Evolutionary conservation across 306 rosid species (phyloP).

Genomic region (Trifolium fragiferum): DNA sequence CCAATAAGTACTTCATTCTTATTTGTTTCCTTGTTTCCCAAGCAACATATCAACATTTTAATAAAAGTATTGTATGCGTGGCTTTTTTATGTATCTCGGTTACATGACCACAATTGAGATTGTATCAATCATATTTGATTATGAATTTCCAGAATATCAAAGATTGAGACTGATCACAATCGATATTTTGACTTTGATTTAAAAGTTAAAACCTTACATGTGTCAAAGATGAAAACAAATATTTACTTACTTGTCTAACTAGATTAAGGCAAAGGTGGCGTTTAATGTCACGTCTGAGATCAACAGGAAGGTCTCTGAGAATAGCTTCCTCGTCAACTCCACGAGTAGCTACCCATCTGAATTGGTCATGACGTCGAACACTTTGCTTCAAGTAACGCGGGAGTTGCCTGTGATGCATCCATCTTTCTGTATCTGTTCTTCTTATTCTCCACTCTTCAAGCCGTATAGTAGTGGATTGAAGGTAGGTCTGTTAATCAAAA

Average conservation of each 20-base stretch:
- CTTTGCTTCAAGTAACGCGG: conserved; percentile 51
- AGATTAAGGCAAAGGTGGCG: conserved; percentile 61
- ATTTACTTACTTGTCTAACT: conserved; percentile 54
- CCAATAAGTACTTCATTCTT: conserved; percentile 25
- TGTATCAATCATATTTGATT: not conserved
- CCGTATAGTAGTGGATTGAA: conserved; percentile 56
- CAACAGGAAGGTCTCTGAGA: conserved; percentile 57
- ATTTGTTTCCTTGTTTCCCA: conserved; percentile 18
- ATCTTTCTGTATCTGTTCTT: conserved; percentile 58
- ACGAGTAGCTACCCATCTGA: conserved; percentile 59
- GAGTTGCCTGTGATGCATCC: conserved; percentile 69
- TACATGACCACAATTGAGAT: not conserved
- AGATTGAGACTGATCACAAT: not conserved
- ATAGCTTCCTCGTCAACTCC: conserved; percentile 65
- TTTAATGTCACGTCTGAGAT: conserved; percentile 64
- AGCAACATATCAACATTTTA: not conserved
- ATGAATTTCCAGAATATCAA: not conserved
- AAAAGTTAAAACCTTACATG: not conserved
- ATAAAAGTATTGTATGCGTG: not conserved
- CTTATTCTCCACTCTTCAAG: conserved; percentile 65
- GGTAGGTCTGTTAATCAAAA: conserved; percentile 47
- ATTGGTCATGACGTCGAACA: conserved; percentile 58
- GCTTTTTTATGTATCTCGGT: not conserved
- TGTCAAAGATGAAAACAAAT: not conserved
- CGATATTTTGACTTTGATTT: not conserved